A percentile compares a stretch with the other conserved stretches of the same genome.
These are phyloP conservation scores for Earliella scabrosa DNA, from an alignment of 1,284 basidiomycete genomes.

Conservation along the genomic window DNA sequence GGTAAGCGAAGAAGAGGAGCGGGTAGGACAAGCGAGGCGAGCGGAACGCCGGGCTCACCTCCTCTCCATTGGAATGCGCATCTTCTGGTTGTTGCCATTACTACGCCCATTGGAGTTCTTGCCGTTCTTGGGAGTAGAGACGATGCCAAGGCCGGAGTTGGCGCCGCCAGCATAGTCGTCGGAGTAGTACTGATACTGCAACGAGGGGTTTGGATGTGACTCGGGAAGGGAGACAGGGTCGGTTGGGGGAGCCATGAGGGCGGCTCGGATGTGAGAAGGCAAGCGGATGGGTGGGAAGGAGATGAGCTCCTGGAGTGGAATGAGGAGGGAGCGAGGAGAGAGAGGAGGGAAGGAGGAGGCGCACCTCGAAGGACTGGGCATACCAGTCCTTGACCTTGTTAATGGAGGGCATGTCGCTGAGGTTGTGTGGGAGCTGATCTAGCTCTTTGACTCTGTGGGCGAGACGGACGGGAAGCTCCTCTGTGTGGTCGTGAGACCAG, in stretches of 20 bases:
- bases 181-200: constrained; percentile 42
- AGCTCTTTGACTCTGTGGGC: constrained; percentile 98
- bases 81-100: constrained; percentile 56
- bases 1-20: constrained; percentile 10
- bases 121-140: constrained; percentile 31
- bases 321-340: not conserved
- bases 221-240: constrained; percentile 57
- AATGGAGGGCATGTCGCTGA: constrained; percentile 93
- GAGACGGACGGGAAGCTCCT: constrained; percentile 93
- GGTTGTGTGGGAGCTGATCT: constrained; percentile 91
- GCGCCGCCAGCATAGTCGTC: constrained; percentile 40
- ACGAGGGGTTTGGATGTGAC: constrained; percentile 73
- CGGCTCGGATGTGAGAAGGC: constrained; percentile 68
- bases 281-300: constrained; percentile 80
- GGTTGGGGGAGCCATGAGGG: constrained; percentile 58
- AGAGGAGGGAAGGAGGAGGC: constrained; percentile 30
- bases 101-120: constrained; percentile 37
- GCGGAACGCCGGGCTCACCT: constrained; percentile 46
- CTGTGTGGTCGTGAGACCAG: constrained; percentile 39
- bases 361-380: constrained; percentile 95
- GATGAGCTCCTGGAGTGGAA: constrained; percentile 76
- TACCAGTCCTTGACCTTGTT: constrained; percentile 99
- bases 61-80: constrained; percentile 76
- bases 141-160: constrained; percentile 19
- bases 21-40: not conserved